Conservation (phyloP, 2,329 filamentous ascomycete genomes). For the Colletotrichum sp. region DNA sequence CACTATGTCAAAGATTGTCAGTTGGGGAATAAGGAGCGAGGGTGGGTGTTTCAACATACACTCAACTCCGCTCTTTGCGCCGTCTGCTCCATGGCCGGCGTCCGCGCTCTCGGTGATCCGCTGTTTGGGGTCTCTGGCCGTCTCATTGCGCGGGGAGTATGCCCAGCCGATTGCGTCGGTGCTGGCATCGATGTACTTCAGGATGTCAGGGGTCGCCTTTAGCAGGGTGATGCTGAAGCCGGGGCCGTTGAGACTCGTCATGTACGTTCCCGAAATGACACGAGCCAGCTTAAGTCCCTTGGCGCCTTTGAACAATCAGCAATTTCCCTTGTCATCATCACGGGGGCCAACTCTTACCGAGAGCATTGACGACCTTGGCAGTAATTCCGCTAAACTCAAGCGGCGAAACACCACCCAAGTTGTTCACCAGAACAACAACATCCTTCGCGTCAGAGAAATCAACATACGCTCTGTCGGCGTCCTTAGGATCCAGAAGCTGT, state of each 20-base stretch:
- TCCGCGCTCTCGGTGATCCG: constrained; percentile 64
- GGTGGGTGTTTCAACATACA: constrained; percentile 19
- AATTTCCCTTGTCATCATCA: constrained; percentile 60
- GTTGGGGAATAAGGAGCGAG: rapidly evolving
- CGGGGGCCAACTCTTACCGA: constrained; percentile 54
- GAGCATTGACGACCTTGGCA: constrained; percentile 67
- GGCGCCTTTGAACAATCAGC: not conserved
- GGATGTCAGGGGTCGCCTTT: constrained; percentile 67
- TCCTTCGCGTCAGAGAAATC: constrained; percentile 60
- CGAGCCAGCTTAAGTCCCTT: not conserved
- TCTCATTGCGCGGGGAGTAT: not conserved
- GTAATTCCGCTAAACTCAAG: constrained; percentile 72
- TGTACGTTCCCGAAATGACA: constrained; percentile 70
- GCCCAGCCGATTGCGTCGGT: constrained; percentile 72
- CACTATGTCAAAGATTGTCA: not conserved
- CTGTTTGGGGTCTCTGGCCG: constrained; percentile 51
- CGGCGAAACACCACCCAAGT: constrained; percentile 70
- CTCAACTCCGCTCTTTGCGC: constrained; percentile 28
- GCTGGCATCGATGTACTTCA: constrained; percentile 71
- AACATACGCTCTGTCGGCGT: constrained; percentile 68
- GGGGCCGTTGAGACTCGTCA: constrained; percentile 74
- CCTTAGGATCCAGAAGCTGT: constrained; percentile 66
- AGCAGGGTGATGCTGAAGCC: constrained; percentile 74
- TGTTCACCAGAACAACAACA: constrained; percentile 71
- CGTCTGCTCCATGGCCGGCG: constrained; percentile 54